Conservation (phyloP, 139 green algal genomes). For the Spirogloea muscicola region DNA sequence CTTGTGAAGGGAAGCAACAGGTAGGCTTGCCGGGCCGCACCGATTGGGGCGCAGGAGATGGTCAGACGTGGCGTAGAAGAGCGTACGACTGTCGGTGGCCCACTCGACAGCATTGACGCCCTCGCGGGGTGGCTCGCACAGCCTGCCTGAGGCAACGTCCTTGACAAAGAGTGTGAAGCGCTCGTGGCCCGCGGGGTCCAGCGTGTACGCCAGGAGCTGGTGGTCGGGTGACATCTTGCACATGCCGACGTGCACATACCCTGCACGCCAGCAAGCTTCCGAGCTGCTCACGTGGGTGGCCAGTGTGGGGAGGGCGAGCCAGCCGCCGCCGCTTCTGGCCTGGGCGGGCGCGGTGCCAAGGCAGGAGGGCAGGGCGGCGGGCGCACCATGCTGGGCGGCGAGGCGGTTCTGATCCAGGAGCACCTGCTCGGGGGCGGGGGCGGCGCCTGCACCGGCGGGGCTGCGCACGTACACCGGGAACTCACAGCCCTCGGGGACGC, state of each 20-base stretch:
- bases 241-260: slow-evolving; percentile 25
- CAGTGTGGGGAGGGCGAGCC: not conserved
- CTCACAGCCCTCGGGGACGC: too few relatives aligned
- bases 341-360: too few relatives aligned
- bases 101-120: slow-evolving; percentile 17
- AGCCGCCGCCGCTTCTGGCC: too few relatives aligned
- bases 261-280: too few relatives aligned
- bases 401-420: slow-evolving; percentile 25
- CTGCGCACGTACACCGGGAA: too few relatives aligned
- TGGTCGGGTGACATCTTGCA: slow-evolving; percentile 31
- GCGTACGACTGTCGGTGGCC: slow-evolving; percentile 6
- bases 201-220: slow-evolving; percentile 14
- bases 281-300: too few relatives aligned
- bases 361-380: too few relatives aligned
- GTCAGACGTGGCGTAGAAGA: slow-evolving; percentile 27
- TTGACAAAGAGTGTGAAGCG: slow-evolving; percentile 6
- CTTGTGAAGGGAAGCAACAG: too few relatives aligned
- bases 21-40: too few relatives aligned
- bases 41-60: slow-evolving; percentile 19
- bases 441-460: too few relatives aligned
- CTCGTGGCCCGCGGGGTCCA: slow-evolving; percentile 12
- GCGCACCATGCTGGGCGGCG: slow-evolving; percentile 32
- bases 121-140: not conserved
- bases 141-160: slow-evolving; percentile 6
- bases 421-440: too few relatives aligned